Evolutionary conservation across 2,329 filamentous ascomycete species (phyloP).

Genomic region (Monosporascus sp.): DNA sequence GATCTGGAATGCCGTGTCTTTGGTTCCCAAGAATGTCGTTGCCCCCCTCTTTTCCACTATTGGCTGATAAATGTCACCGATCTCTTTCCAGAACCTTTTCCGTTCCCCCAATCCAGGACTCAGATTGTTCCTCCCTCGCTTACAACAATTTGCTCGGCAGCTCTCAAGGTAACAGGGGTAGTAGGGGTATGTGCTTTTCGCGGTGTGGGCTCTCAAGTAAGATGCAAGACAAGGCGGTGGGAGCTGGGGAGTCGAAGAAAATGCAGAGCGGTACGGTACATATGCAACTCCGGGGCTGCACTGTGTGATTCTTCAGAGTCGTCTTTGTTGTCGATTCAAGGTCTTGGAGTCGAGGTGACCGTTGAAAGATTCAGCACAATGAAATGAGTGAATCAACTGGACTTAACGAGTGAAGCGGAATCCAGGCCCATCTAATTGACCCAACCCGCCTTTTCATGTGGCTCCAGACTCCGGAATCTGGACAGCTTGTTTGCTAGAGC

Average conservation of each 20-base stretch:
- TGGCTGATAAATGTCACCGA: background rate
- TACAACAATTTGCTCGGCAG: background rate
- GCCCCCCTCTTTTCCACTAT: constrained; percentile 5
- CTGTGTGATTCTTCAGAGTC: background rate
- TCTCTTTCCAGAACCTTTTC: background rate
- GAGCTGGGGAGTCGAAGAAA: too few relatives aligned
- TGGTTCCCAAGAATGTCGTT: constrained; percentile 19
- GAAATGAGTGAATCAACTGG: background rate
- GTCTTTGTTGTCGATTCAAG: constrained; percentile 8
- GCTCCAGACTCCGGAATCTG: background rate
- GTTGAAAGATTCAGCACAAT: background rate
- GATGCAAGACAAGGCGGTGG: background rate
- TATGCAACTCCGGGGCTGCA: background rate
- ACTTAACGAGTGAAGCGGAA: background rate
- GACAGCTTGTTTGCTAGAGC: background rate
- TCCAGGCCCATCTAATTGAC: background rate
- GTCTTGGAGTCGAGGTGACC: background rate
- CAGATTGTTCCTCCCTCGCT: background rate
- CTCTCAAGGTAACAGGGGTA: background rate
- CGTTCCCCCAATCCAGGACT: background rate
- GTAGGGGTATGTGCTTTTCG: background rate
- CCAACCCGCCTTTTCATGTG: background rate
- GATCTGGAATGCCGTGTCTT: constrained; percentile 24
- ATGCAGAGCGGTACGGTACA: background rate
- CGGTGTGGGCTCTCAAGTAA: background rate